Evolutionary conservation across 441 rosid species (phyloP).

Genomic region (Pelargonium australe): DNA sequence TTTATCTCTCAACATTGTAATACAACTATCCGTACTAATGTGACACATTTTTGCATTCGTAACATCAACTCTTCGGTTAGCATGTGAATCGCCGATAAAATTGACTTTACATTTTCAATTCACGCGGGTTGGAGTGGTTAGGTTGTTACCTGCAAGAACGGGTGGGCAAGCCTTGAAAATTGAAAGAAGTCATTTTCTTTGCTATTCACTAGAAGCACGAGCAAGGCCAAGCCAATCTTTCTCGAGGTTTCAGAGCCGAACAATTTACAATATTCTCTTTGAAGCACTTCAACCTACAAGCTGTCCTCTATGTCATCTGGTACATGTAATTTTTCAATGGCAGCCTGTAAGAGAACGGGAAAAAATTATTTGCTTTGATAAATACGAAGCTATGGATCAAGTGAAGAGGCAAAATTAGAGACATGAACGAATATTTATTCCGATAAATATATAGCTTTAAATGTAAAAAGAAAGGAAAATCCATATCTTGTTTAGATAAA

Average conservation of each 20-base stretch:
- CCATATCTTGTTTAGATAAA: too few relatives aligned
- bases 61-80: conserved; percentile 16
- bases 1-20: conserved; percentile 9
- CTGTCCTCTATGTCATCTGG: conserved; percentile 58
- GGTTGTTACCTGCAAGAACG: conserved; percentile 3
- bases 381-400: too few relatives aligned
- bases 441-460: too few relatives aligned
- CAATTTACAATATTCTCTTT: conserved; percentile 18
- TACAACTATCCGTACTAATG: conserved; percentile 26
- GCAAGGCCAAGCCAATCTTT: neutral
- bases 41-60: conserved; percentile 20
- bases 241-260: conserved; percentile 20
- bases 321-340: conserved; percentile 66
- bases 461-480: neutral
- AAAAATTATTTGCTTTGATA: neutral
- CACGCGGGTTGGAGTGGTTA: neutral
- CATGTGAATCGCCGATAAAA: conserved; percentile 27
- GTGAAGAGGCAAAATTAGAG: too few relatives aligned
- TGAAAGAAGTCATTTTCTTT: conserved; percentile 14
- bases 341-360: conserved; percentile 42
- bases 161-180: neutral
- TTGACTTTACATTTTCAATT: conserved; percentile 17
- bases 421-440: too few relatives aligned
- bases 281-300: conserved; percentile 23
- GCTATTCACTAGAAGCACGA: neutral